Evolutionary conservation across 1,284 basidiomycete genomes (phyloP), one percentile per base, ranked within the genome.

Genomic region (Fistulinella staudtii): DNA sequence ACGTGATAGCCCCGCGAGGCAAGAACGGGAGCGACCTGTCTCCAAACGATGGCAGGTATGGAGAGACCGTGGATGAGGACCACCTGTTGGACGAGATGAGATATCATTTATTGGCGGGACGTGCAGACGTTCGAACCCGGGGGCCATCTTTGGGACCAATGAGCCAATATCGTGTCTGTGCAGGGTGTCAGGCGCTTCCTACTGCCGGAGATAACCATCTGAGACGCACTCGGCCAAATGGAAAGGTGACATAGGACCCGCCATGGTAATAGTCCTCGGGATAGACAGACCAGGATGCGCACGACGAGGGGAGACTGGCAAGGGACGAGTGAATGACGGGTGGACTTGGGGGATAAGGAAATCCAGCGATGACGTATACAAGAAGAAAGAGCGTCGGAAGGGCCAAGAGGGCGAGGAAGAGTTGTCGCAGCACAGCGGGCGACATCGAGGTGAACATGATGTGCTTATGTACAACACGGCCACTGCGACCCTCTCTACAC

Each of bases 31-130:
- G 80, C 82, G 18, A 89, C 72, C 39, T 85, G 78, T 54, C 77
- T 80, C 83, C 84, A 89, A 41, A 88, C 74, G 38, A 87, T 77
- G 18, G 82, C 70, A 7, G 86, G 86, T 24, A 87, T 76, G 9
- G 83, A 85, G n/a, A 88, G 72, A 8, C 85, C 86, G 50, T 88
- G 83, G 8, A 89, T 79, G n/a, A 89, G 70, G 10, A 85, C 77
- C 25, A 89, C 70, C 85, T 88, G 46, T 11, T 36, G 9, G 33
- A 36, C 8, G 6, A n/a, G 21, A 21, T 48, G 24, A 39, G 37
- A n/a, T n/a, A n/a, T n/a, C 36, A 33, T 39, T 31, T 4, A 4
- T 29, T 6, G 18, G n/a, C 15, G 35, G 38, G 37, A 43, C 35
- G 13, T 20, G 15, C 30, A 17, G 8, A 20, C 14, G 29, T 1